Conservation (phyloP, 2,329 filamentous ascomycete genomes). For the Myriosclerotinia curreyana region DNA sequence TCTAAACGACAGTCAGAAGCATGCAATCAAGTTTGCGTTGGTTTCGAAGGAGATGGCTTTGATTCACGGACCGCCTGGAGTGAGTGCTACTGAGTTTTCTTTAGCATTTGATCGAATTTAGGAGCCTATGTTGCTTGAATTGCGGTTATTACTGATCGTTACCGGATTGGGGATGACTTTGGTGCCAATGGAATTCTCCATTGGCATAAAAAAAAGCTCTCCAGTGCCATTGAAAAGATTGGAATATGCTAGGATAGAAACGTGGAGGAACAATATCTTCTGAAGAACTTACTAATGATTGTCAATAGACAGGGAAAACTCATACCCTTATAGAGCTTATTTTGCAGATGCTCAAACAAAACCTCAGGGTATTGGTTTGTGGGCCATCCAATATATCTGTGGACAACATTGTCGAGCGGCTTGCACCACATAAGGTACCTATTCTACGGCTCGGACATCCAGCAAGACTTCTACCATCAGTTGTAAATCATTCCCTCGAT, state of each 20-base stretch:
- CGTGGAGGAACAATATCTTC: no score
- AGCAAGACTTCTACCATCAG: slow-evolving; percentile 81
- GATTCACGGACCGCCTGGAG: slow-evolving; percentile 90
- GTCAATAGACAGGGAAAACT: slow-evolving; percentile 85
- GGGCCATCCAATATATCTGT: slow-evolving; percentile 96
- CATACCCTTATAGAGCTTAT: slow-evolving; percentile 95
- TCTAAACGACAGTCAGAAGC: slow-evolving; percentile 65
- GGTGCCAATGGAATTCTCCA: neutral
- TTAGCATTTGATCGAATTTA: neutral
- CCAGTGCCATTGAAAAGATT: no score
- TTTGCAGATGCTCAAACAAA: slow-evolving; percentile 75
- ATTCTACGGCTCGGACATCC: slow-evolving; percentile 92
- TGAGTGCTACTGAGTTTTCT: slow-evolving; percentile 40
- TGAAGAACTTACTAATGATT: neutral
- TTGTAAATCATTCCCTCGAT: slow-evolving; percentile 86
- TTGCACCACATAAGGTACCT: slow-evolving; percentile 78
- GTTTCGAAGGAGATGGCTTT: slow-evolving; percentile 77
- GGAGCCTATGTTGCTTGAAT: neutral
- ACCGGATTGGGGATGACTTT: neutral
- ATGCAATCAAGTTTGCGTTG: slow-evolving; percentile 76
- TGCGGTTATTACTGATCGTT: slow-evolving; percentile 17
- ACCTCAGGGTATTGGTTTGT: slow-evolving; percentile 81
- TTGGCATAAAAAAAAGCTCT: neutral
- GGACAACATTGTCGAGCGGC: slow-evolving; percentile 94
- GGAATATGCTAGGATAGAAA: neutral